A percentile compares a stretch with the other conserved stretches of the same genome.
Evolutionary conservation across 768 basidiomycete genomes (phyloP).

Genomic region (Rhodotorula kratochvilovae): DNA sequence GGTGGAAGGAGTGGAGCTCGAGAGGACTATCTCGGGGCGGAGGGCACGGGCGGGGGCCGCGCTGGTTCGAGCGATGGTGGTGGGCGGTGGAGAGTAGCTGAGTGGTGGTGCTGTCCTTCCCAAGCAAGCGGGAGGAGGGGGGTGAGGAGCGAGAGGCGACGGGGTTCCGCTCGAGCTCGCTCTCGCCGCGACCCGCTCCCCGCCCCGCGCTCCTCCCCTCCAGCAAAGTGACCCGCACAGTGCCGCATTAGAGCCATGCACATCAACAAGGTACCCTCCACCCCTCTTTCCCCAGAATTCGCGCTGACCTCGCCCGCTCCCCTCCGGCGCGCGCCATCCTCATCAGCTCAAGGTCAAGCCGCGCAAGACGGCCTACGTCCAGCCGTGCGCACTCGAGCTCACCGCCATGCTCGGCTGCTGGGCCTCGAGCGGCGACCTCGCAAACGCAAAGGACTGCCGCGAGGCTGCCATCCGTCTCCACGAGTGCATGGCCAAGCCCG

Average conservation of each 20-base stretch:
- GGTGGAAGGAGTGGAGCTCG: not conserved
- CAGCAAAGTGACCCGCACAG: too few species aligned
- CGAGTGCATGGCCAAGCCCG: constrained; percentile 79
- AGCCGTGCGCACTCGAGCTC: constrained; percentile 64
- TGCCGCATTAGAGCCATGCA: constrained; percentile 9
- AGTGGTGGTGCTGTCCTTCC: not conserved
- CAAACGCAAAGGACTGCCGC: constrained; percentile 57
- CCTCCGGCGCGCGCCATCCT: not conserved
- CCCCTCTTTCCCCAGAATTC: too few species aligned
- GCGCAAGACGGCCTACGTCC: constrained; percentile 26
- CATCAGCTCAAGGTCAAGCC: constrained; percentile 38
- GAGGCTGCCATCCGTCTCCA: constrained; percentile 61
- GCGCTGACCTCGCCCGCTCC: not conserved
- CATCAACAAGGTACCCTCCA: constrained; percentile 26
- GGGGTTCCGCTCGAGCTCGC: not conserved
- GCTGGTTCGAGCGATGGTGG: not conserved
- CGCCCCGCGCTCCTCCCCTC: too few species aligned
- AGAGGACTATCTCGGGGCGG: not conserved
- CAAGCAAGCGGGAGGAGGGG: not conserved
- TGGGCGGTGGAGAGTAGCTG: too few species aligned
- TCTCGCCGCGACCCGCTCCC: not conserved
- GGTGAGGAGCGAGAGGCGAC: not conserved
- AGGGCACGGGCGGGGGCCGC: too few species aligned
- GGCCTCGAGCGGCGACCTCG: constrained; percentile 67
- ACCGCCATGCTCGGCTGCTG: constrained; percentile 78